A percentile compares a stretch with the other conserved stretches of the same genome.
Evolutionary conservation across 257 asterid genomes (phyloP).

Genomic region (Ballota nigra): DNA sequence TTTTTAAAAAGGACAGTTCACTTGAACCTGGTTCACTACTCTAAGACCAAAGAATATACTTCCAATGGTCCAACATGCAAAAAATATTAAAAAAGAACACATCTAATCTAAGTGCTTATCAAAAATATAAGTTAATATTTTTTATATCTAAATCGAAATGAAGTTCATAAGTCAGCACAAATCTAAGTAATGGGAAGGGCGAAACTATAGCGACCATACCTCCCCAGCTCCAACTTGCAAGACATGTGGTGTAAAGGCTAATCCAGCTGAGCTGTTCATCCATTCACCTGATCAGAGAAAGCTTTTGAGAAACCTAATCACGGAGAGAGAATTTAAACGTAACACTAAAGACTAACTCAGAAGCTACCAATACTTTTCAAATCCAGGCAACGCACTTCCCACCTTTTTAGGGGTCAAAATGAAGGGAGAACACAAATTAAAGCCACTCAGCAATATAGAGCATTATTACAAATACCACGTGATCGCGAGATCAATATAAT

Average conservation of each 20-base stretch:
- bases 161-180: neutral
- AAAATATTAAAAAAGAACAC: neutral
- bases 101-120: neutral
- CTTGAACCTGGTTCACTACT: neutral
- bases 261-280: constrained; percentile 97
- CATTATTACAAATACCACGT: neutral
- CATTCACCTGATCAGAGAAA: constrained; percentile 69
- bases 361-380: neutral
- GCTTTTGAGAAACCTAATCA: neutral
- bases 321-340: neutral
- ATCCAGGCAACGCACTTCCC: constrained; percentile 16
- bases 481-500: neutral
- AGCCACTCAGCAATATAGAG: neutral
- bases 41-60: neutral
- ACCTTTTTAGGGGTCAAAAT: neutral
- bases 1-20: too few species aligned
- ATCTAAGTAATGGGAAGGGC: neutral
- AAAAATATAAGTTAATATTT: neutral
- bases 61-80: neutral
- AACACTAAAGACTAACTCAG: neutral
- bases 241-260: constrained; percentile 93
- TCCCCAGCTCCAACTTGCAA: constrained; percentile 69
- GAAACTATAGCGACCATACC: constrained; percentile 38
- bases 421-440: neutral
- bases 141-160: neutral